A percentile compares a stretch with the other conserved stretches of the same genome.
Evolutionary conservation across 805 yeast species (phyloP).

Genomic region (Lipomyces yamanashiensis): DNA sequence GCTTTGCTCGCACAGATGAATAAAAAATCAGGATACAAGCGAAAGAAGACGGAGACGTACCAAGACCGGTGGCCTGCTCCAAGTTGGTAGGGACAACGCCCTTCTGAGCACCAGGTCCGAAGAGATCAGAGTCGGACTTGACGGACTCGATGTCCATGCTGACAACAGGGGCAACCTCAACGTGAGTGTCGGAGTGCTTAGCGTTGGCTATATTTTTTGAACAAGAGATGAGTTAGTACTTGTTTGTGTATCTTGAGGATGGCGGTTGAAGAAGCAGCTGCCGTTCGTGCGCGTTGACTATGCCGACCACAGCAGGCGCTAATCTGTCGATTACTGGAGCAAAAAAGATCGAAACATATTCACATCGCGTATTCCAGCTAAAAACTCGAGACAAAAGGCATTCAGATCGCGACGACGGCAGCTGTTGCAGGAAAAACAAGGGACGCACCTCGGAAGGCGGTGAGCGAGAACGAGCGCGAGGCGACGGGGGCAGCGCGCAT

Average conservation of each 20-base stretch:
- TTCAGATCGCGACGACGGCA: not conserved
- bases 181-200: slow-evolving; percentile 8
- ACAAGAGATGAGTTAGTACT: not conserved
- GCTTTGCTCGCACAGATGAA: not conserved
- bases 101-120: slow-evolving; percentile 87
- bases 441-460: slow-evolving; percentile 25
- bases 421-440: not conserved
- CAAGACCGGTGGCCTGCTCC: slow-evolving; percentile 96
- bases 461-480: slow-evolving; percentile 25
- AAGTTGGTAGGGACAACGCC: slow-evolving; percentile 90
- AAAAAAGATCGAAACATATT: too few species aligned
- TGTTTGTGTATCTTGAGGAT: not conserved
- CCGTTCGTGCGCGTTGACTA: too few species aligned
- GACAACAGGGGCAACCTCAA: slow-evolving; percentile 12
- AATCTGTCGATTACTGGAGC: too few species aligned
- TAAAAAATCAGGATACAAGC: not conserved
- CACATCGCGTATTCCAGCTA: not conserved
- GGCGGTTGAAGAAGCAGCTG: not conserved
- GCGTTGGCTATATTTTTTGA: slow-evolving; percentile 6
- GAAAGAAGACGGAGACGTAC: slow-evolving; percentile 14
- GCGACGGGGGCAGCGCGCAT: slow-evolving; percentile 15
- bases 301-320: too few species aligned
- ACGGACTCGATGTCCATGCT: slow-evolving; percentile 69
- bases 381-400: not conserved
- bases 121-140: slow-evolving; percentile 71